Evolutionary conservation across 140 eudicot genomes (phyloP).

Genomic region (Cichorium intybus): DNA sequence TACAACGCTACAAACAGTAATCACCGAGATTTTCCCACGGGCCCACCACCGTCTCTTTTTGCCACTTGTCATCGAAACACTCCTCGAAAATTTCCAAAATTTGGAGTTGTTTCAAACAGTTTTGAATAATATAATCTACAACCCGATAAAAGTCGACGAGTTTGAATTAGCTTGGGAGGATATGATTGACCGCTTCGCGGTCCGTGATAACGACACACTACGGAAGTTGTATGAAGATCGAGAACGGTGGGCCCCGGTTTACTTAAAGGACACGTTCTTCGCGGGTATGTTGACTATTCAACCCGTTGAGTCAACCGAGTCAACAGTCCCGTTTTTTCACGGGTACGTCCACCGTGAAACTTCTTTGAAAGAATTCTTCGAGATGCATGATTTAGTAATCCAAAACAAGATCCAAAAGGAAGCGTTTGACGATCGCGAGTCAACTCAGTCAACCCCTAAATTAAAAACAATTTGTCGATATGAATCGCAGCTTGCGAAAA

Average conservation of each 20-base stretch:
- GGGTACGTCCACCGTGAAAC: conserved; percentile 63
- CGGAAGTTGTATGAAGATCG: conserved; percentile 59
- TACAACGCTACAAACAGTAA: conserved; percentile 44
- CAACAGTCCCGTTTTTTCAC: conserved; percentile 40
- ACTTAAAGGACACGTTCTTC: conserved; percentile 60
- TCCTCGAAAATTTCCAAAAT: conserved; percentile 43
- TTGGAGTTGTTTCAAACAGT: conserved; percentile 43
- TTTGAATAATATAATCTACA: conserved; percentile 41
- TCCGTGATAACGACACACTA: conserved; percentile 43
- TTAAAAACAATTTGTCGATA: conserved; percentile 50
- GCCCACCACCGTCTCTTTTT: conserved; percentile 59
- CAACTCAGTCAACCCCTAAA: conserved; percentile 49
- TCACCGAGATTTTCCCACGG: conserved; percentile 72
- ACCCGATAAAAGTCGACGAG: conserved; percentile 58
- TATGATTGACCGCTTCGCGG: conserved; percentile 55
- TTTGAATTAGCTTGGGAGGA: conserved; percentile 83
- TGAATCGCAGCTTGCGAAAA: conserved; percentile 60
- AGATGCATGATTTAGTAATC: conserved; percentile 42
- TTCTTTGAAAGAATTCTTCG: conserved; percentile 58
- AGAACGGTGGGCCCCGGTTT: conserved; percentile 80
- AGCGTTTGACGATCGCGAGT: conserved; percentile 62
- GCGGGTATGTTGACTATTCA: conserved; percentile 57
- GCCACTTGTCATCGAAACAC: conserved; percentile 53
- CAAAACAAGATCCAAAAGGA: conserved; percentile 62
- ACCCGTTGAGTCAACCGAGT: conserved; percentile 37